phyloP scores from a whole-genome alignment of 2,329 filamentous ascomycete genomes.

The Albophoma yamanashiensis region DNA sequence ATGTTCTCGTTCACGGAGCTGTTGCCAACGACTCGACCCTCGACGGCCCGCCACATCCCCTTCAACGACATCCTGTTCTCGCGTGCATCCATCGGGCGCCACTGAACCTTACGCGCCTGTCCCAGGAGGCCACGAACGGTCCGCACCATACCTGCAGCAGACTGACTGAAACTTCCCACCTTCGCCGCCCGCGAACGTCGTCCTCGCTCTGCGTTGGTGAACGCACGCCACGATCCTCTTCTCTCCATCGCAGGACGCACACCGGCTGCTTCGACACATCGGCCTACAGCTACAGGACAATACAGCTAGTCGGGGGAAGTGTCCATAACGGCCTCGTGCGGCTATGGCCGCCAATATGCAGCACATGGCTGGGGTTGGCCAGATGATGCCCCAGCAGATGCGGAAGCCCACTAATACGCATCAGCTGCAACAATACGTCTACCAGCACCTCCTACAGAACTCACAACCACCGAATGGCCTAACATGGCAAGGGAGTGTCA shows the following conservation, averaged over 20 bases:
- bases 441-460: slow-evolving; percentile 25
- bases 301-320: slow-evolving; percentile 10
- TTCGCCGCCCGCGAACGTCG: neutral
- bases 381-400: slow-evolving; percentile 34
- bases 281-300: neutral
- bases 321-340: slow-evolving; percentile 18
- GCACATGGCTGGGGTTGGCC: slow-evolving; percentile 40
- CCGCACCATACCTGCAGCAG: neutral
- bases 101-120: neutral
- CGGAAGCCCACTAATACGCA: slow-evolving; percentile 15
- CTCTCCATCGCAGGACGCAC: neutral
- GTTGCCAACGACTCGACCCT: slow-evolving; percentile 4
- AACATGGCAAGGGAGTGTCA: slow-evolving; percentile 28
- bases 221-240: neutral
- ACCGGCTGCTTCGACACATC: neutral
- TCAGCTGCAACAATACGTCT: slow-evolving; percentile 28
- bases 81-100: neutral
- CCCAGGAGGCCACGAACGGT: neutral
- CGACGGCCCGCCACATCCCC: neutral
- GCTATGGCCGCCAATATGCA: slow-evolving; percentile 52
- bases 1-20: slow-evolving; percentile 1
- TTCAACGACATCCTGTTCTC: neutral
- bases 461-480: slow-evolving; percentile 19
- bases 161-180: neutral
- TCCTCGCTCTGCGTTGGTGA: neutral